Evolutionary conservation across 2,329 filamentous ascomycete genomes (phyloP), one percentile per base, ranked within the genome.

Genomic region (Sporothrix brunneoviolacea): DNA sequence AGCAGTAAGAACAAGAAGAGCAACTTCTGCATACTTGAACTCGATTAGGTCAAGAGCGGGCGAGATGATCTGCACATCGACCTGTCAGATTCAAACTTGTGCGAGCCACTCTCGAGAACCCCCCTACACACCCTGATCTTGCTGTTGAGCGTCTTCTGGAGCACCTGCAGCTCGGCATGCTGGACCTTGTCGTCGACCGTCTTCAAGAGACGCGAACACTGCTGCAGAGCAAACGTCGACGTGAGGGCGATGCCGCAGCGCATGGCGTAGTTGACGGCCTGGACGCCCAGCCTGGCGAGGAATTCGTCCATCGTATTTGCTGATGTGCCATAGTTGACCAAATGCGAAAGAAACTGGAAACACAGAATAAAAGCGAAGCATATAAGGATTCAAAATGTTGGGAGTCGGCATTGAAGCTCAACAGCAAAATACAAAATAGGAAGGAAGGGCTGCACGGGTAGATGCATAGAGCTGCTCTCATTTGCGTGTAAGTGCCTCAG

Each of bases 31-130:
- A 59, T 65, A 87, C 83, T 93, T 93, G 60, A 96, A 77, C 65
- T 95, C 88, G 60, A 95, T 89, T 73, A 95, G 83, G 64, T 95
- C 89, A 61, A 95, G 91, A 9, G 89, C 87, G 1, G 91, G 91
- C 10, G 89, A 90, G 40, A 96, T 83, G 57, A 95, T 88, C 82
- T 88, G 19, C 18, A 2, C 52, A 41, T 16, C 30, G 8, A 43
- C 55, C 18, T 48, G 38, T 24, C 9, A 47, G n/a, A 8, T n/a
- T n/a, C n/a, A n/a, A n/a, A n/a, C n/a, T n/a, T n/a, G n/a, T n/a
- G n/a, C 0, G 16, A 3, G 3, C 2, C 12, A 9, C 22, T n/a
- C 0, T 7, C 3, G 3, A 16, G 9, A 2, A 13, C 4, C 4
- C 24, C 8, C 21, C 15, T 8, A 7, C 53, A 55, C 61, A 86